Base-by-base conservation (phyloP, 225 moss, liverwort and hornwort genomes). In the Climacium dendroides region DNA sequence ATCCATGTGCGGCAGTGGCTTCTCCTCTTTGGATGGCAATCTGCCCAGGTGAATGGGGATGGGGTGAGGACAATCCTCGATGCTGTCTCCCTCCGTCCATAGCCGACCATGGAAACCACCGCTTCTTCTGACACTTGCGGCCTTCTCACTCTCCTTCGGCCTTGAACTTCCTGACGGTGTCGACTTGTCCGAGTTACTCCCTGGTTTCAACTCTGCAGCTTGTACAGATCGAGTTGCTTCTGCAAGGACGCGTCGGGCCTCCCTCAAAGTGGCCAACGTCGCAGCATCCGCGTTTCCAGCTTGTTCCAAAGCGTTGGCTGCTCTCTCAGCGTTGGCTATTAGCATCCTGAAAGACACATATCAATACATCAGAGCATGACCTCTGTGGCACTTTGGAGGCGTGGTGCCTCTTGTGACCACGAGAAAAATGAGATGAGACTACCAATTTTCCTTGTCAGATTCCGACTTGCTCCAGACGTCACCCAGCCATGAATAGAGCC, bases 311-410 rank as follows among this genome's bases (percentile, higher is more conserved):
- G 88, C 91, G 59, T 82, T 85, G 24, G 93, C 91, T 74, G 93
- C 93, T 93, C 82, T 91, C 87, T 93, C 93, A 17, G 91, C 93
- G 76, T 93, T 88, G 16, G 91, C 93, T 55, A 91, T 91, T 53
- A 93, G 88, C 74, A 87, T 90, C 88, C 93, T 92, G 64, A 85
- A 87, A 16, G 34, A 47, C 79, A 67, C 59, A 88, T 35, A 50
- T 53, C 84, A 81, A 84, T n/a, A 41, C 60, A 84, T 82, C 37
- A 82, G 43, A 85, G 48, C 67, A 80, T 70, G 53, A 85, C 48
- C 57, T 37, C 47, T 39, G 63, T 66, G 37, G 61, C 74, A 64
- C 37, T 28, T 28, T 41, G 22, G 48, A 60, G 28, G 26, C 67
- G 37, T 66, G 53, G 41, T 10, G 54, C 77, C 11, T 76, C 41